Base-by-base conservation (phyloP, 306 rosid species). In the Dryas alaskensis region DNA sequence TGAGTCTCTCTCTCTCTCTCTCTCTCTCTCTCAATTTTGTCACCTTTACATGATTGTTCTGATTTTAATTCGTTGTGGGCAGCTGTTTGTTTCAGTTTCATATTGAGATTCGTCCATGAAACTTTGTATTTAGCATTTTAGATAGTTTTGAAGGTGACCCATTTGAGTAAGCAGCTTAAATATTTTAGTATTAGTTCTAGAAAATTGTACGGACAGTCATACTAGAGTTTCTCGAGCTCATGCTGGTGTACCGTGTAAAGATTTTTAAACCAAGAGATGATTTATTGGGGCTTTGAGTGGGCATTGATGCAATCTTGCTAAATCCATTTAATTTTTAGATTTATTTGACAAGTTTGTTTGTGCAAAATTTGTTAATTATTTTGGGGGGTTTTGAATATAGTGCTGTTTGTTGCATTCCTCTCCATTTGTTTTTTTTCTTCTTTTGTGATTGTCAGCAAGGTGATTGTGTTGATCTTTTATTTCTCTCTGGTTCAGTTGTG, bases 1-100 rank as follows among this genome's bases (percentile, higher is more conserved):
- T 91, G 81, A 89, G 88, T 46, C 44, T 69, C n/a, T 59, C 22
- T 19, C 19, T 19, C 19, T 46, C 10, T 67, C 39, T 74, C 44
- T 40, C 47, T 74, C 44, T 40, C 47, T 16, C 39, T 64, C 73
- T 61, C 2, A 4, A 4, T 31, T 70, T 71, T 4, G 46, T 45
- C 60, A n/a, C 4, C 60, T 31, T 2, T 50, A 5, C 44, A 31
- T 53, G 49, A 39, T 65, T 17, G 69, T 3, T 67, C 3, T 27
- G 22, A 8, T 37, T 59, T 51, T 57, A 42, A 53, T 52, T 68
- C 27, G 31, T 22, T 43, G 16, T 22, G 6, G 81, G 57, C 11
- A 42, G 10, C 48, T 19, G n/a, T 19, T 67, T 7, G 6, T 12
- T 79, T 54, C 9, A 31, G 31, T 16, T 48, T 19, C 57, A 9